Base-by-base conservation (phyloP, 129 eudicot genomes). In the Ambrosia artemisiifolia region DNA sequence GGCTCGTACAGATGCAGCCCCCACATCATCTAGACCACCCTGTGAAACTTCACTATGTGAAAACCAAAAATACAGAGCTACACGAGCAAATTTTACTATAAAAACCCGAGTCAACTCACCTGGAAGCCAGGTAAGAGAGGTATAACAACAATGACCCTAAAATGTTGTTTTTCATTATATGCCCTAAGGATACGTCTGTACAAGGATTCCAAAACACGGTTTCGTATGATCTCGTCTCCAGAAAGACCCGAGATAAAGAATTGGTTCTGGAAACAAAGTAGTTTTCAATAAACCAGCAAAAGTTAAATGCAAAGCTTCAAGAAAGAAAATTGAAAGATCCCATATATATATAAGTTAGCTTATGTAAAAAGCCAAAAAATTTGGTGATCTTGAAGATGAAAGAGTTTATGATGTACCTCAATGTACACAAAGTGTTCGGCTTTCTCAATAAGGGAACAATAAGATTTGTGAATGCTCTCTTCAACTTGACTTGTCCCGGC, bases 401-500 rank as follows among this genome's bases (percentile, higher is more conserved):
- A 28, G 79, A 64, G 64, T 65, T 55, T 68, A 35, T 63, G 40
- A 82, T 72, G 66, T 77, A 94, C 97, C 98, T 94, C 98, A 16
- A 94, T 94, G 73, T 94, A 94, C 42, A 94, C 78, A 40, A 85
- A 90, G 82, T 90, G 98, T 77, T 94, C 97, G 18, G 98, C 98
- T 80, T 79, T 90, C 76, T 94, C 98, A 79, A 94, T 90, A 63
- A 90, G 96, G 44, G 95, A 90, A 83, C 98, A 94, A 78, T 94
- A 94, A 76, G 98, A 87, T 65, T 71, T 90, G 84, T 94, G 98
- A 70, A 94, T 88, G 75, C 98, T 94, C 70, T 90, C 93, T 81
- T 94, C 98, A 71, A 86, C 89, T 86, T 94, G 98, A 77, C 98
- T 88, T 42, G 98, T 94, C 38, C 98, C 98, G 72, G 97, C 98